Base-by-base conservation (phyloP, 140 eudicot species). In the Stevia rebaudiana region DNA sequence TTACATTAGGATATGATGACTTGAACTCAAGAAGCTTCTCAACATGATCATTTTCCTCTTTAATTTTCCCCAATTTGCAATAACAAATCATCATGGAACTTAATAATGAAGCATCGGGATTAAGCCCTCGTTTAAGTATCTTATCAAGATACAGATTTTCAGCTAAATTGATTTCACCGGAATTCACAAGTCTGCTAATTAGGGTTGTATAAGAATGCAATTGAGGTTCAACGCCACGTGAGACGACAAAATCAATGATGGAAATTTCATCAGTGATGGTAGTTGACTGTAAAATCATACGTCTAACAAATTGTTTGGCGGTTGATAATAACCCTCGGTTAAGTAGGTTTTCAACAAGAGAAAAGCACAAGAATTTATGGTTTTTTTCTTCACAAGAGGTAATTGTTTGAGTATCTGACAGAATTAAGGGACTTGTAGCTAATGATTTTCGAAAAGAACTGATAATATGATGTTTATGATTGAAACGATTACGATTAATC, bases 41-140 rank as follows among this genome's bases (percentile, higher is more conserved):
- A 52, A 86, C 76, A 68, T 71, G 71, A 3, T 61, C 50, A 12
- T 73, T 83, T 30, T 80, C 95, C 49, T 83, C 90, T 33, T 83
- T 81, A 61, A 78, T 9, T 46, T 67, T 77, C 59, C 85, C 85
- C 54, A 86, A 77, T 56, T 83, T 80, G 43, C 83, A 72, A 22
- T 74, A 86, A 61, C 90, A 80, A 73, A 83, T 55, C 48, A 64
- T 61, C 90, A 86, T 83, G 48, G 87, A 78, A 80, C 79, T 69
- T 59, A 83, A 73, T 37, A 83, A 52, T 6, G 49, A 23, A 2
- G 68, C 65, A 7, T 66, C 68, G 0, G 78, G 77, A 15, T 40
- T 75, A 57, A 55, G 13, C 55, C 87, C 83, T 28, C 18, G 77
- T 4, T 69, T 77, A 41, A 83, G 44, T 41, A 80, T 24, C 36